Percentiles rank a stretch among this genome's conserved stretches.
These are phyloP conservation scores for Penicillium vulpinum DNA, from an alignment of 2,329 filamentous ascomycete species.

Conservation along the genomic window DNA sequence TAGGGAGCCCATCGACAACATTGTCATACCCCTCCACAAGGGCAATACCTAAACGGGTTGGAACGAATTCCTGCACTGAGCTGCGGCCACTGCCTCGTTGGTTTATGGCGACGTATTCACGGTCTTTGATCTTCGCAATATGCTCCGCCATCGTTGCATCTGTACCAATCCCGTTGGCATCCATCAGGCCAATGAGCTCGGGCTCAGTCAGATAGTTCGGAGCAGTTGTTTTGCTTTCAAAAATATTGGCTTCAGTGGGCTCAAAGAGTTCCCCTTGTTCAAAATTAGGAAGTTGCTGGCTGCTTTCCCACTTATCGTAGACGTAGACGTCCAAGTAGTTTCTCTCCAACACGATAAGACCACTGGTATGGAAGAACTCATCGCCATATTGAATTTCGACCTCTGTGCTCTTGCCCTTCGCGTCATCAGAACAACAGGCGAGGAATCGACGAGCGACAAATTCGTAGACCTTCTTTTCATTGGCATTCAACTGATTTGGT, in stretches of 20 bases:
- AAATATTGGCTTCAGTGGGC: conserved; percentile 84
- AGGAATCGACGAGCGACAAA: conserved; percentile 90
- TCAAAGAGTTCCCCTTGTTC: conserved; percentile 77
- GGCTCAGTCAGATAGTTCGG: conserved; percentile 91
- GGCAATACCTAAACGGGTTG: conserved; percentile 85
- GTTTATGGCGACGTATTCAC: conserved; percentile 77
- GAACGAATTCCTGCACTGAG: conserved; percentile 80
- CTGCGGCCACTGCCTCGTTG: conserved; percentile 51
- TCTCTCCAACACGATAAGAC: conserved; percentile 78
- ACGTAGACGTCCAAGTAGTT: conserved; percentile 96
- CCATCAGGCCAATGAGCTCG: conserved; percentile 94
- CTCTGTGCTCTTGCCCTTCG: conserved; percentile 80
- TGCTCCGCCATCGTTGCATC: conserved; percentile 99
- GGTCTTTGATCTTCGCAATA: conserved; percentile 89
- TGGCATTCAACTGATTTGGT: conserved; percentile 58
- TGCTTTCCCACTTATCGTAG: conserved; percentile 95
- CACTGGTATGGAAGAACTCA: conserved; percentile 78
- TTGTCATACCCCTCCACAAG: conserved; percentile 92
- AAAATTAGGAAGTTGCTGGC: conserved; percentile 76
- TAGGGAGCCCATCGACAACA: conserved; percentile 77
- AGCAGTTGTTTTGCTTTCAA: conserved; percentile 83
- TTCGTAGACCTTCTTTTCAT: conserved; percentile 81
- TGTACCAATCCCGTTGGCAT: conserved; percentile 96
- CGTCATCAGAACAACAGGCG: conserved; percentile 93
- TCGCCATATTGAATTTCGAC: conserved; percentile 81